Evolutionary conservation across 768 basidiomycete genomes (phyloP).

Genomic region (Cyclocybe aegerita): DNA sequence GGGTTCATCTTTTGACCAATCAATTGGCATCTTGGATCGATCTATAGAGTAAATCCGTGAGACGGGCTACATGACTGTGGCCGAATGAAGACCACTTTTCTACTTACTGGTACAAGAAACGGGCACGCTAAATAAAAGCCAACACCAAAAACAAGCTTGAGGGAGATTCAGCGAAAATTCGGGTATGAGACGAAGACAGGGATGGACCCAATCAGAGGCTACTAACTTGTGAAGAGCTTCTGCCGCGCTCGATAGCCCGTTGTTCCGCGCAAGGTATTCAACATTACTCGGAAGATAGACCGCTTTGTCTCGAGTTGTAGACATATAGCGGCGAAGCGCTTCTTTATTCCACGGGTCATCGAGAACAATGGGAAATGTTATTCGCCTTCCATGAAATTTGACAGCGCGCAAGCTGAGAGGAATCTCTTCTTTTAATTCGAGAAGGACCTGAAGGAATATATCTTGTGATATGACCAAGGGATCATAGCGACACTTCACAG

Average conservation of each 20-base stretch:
- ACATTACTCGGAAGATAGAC: constrained; percentile 71
- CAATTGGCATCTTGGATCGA: constrained; percentile 57
- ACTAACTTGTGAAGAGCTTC: constrained; percentile 48
- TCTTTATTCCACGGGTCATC: constrained; percentile 59
- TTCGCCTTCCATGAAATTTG: constrained; percentile 48
- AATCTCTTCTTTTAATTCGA: constrained; percentile 35
- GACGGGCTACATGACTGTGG: not conserved
- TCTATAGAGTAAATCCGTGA: constrained; percentile 26
- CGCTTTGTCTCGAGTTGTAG: constrained; percentile 50
- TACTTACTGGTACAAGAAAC: constrained; percentile 57
- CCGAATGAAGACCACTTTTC: not conserved
- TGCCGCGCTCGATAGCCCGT: constrained; percentile 45
- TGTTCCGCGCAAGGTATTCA: constrained; percentile 64
- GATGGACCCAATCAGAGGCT: constrained; percentile 47
- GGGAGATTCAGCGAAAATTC: constrained; percentile 1
- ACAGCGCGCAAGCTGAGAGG: constrained; percentile 38
- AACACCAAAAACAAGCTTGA: constrained; percentile 58
- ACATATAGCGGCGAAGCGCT: constrained; percentile 58
- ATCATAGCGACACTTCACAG: constrained; percentile 50
- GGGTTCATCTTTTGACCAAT: constrained; percentile 78
- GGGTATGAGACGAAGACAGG: not conserved
- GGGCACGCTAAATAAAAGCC: constrained; percentile 68
- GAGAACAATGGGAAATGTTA: constrained; percentile 62
- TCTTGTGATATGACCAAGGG: constrained; percentile 38
- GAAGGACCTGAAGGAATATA: constrained; percentile 40